Conservation (phyloP, 2,329 filamentous ascomycete species). For the Mycosphaerella arachidis region DNA sequence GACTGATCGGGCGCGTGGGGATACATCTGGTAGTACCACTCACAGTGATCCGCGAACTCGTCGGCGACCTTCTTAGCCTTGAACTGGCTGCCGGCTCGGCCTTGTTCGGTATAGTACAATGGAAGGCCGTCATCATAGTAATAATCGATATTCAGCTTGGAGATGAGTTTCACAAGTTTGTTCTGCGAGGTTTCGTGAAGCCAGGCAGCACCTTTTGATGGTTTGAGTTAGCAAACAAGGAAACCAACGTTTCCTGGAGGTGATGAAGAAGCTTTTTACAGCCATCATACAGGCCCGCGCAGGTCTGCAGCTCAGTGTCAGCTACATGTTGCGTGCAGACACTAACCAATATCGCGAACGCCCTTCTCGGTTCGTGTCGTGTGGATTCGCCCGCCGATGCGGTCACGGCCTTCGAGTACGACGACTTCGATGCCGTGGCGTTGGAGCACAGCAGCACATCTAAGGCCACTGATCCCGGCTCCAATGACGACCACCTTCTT, state of each 20-base stretch:
- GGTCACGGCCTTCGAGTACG: slow-evolving; percentile 34
- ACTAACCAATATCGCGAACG: slow-evolving; percentile 27
- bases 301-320: slow-evolving; percentile 30
- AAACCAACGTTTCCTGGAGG: slow-evolving; percentile 16
- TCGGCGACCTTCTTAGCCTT: slow-evolving; percentile 46
- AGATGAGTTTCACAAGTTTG: slow-evolving; percentile 41
- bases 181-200: slow-evolving; percentile 46
- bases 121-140: slow-evolving; percentile 45
- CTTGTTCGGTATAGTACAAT: slow-evolving; percentile 41
- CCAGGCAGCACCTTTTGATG: slow-evolving; percentile 39
- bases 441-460: slow-evolving; percentile 34
- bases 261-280: slow-evolving; percentile 24
- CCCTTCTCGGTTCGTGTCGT: slow-evolving; percentile 36
- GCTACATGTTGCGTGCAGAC: slow-evolving; percentile 22
- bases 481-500: slow-evolving; percentile 34
- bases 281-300: slow-evolving; percentile 25
- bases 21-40: slow-evolving; percentile 40
- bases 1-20: slow-evolving; percentile 40
- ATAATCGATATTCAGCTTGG: slow-evolving; percentile 40
- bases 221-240: slow-evolving; percentile 16
- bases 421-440: slow-evolving; percentile 35
- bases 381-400: slow-evolving; percentile 37
- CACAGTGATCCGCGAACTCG: slow-evolving; percentile 42
- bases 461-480: slow-evolving; percentile 36
- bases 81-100: slow-evolving; percentile 42